Percentiles rank a stretch among this genome's conserved stretches.
Evolutionary conservation across 1,284 basidiomycete genomes (phyloP).

Genomic region (Rhodotorula sp.): DNA sequence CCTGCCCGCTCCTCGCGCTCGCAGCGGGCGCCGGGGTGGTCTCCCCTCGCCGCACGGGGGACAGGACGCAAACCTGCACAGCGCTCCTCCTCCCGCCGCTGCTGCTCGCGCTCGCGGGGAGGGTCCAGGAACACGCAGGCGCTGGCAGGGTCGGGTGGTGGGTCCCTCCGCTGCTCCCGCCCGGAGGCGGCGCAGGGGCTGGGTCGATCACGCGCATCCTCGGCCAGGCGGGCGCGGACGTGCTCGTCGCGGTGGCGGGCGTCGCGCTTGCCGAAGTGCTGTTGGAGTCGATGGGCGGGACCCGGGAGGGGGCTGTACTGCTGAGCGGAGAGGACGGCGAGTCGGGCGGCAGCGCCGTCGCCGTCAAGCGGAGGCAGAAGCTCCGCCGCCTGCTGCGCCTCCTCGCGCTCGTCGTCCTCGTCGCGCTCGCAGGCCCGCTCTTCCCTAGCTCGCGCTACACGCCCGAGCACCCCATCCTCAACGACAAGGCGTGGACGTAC

Average conservation of each 20-base stretch:
- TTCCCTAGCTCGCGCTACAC: background rate
- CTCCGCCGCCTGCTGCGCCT: background rate
- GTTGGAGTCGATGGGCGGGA: background rate
- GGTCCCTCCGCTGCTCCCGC: background rate
- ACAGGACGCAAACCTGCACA: background rate
- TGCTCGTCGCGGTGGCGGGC: background rate
- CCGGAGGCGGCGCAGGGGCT: background rate
- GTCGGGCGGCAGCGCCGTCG: background rate
- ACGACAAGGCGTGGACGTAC: constrained; percentile 11
- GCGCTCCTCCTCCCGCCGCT: background rate
- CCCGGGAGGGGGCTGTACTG: background rate
- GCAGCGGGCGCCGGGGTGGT: background rate
- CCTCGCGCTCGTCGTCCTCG: background rate
- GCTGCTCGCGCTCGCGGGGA: constrained; percentile 6
- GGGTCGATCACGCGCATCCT: background rate
- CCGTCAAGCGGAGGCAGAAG: too few relatives aligned
- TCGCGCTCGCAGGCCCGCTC: background rate
- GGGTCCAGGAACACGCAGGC: constrained; percentile 8
- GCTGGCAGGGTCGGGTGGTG: constrained; percentile 22
- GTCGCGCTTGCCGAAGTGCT: background rate
- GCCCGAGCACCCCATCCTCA: constrained; percentile 13
- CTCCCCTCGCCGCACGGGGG: too few relatives aligned
- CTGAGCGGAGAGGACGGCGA: background rate
- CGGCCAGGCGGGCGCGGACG: constrained; percentile 13
- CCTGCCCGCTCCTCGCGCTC: constrained; percentile 9